Percentiles rank a stretch among this genome's conserved stretches.
Conservation (phyloP, 345 rosid species). For the Acer negundo region DNA sequence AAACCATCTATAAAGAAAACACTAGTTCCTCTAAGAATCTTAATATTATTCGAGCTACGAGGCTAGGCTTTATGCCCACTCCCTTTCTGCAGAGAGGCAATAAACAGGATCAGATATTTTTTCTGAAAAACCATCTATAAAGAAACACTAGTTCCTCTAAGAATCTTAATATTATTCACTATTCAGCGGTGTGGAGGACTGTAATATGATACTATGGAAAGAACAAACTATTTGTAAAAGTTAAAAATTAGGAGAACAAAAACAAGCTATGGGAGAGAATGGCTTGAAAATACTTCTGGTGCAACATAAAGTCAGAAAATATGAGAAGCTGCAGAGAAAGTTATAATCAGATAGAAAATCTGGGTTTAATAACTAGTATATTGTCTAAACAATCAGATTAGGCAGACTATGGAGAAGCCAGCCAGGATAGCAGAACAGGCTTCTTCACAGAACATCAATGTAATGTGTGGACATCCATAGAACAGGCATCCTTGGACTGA, state of each 20-base stretch:
- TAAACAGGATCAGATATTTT: conserved; percentile 13
- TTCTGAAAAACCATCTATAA: background rate
- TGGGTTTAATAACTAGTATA: background rate
- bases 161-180: background rate
- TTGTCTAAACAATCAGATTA: background rate
- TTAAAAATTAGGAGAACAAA: background rate
- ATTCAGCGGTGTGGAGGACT: background rate
- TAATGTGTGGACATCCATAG: background rate
- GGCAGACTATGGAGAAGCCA: background rate
- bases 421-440: background rate
- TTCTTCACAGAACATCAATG: background rate
- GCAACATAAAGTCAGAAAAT: background rate
- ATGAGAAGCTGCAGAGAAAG: background rate
- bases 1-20: too few species aligned
- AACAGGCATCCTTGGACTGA: background rate
- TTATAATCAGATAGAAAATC: background rate
- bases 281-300: background rate
- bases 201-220: background rate
- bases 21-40: background rate
- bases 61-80: too few species aligned
- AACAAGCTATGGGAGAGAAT: background rate
- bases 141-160: background rate
- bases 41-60: background rate
- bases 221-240: background rate
- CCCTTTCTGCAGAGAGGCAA: conserved; percentile 45